These are phyloP conservation scores for Cryoendolithus antarcticus DNA, from an alignment of 2,329 filamentous ascomycete species.

Conservation along the genomic window DNA sequence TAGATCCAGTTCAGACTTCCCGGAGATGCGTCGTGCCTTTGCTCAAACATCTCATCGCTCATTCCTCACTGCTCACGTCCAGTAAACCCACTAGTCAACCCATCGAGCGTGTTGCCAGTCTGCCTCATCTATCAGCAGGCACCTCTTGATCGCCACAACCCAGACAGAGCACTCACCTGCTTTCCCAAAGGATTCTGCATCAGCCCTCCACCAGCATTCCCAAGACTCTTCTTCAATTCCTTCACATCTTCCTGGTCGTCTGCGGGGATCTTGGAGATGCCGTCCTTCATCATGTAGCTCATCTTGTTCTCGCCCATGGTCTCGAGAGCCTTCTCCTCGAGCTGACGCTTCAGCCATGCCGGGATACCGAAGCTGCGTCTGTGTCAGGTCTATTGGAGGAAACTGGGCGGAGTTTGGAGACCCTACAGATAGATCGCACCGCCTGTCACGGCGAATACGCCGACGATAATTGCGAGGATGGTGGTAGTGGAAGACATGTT, in stretches of 20 bases:
- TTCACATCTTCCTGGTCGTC: constrained; percentile 17
- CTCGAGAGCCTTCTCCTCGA: constrained; percentile 34
- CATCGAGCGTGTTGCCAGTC: constrained; percentile 14
- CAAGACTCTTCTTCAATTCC: constrained; percentile 22
- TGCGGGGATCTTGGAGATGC: constrained; percentile 15
- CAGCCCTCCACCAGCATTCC: constrained; percentile 19
- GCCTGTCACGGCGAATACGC: constrained; percentile 24
- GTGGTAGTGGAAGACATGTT: constrained; percentile 6
- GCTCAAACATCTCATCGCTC: no score
- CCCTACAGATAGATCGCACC: constrained; percentile 29
- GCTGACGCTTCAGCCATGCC: constrained; percentile 32
- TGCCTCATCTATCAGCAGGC: constrained; percentile 1
- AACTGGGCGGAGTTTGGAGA: no score
- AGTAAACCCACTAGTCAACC: constrained; percentile 13
- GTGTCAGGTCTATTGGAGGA: no score
- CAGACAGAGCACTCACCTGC: constrained; percentile 7
- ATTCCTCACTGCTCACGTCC: constrained; percentile 7
- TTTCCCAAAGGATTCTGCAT: constrained; percentile 28
- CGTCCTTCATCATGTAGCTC: constrained; percentile 22
- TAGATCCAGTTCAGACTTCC: no score
- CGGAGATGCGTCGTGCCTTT: no score
- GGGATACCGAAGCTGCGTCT: constrained; percentile 32
- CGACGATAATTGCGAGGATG: constrained; percentile 17
- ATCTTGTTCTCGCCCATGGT: constrained; percentile 43
- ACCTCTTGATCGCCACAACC: background rate